A percentile compares a stretch with the other conserved stretches of the same genome.
These are phyloP conservation scores for Synchytrium microbalum DNA, from an alignment of 371 early-diverging fungal genomes.

Conservation along the genomic window DNA sequence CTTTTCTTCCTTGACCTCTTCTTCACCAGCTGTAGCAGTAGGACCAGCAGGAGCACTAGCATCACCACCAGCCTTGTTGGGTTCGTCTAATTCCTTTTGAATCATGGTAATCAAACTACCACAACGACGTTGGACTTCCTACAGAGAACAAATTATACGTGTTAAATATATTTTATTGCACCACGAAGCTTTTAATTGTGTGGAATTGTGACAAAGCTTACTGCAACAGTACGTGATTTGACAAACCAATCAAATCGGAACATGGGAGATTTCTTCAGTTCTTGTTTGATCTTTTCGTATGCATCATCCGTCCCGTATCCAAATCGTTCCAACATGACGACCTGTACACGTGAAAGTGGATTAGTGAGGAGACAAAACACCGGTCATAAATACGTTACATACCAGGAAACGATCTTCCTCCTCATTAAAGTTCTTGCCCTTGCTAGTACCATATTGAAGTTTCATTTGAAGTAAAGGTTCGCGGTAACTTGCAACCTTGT, in stretches of 20 bases:
- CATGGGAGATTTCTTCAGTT: constrained; percentile 70
- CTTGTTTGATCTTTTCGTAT: constrained; percentile 80
- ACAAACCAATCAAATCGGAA: constrained; percentile 98
- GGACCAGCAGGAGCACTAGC: no score
- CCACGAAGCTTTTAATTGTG: neutral
- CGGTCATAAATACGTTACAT: neutral
- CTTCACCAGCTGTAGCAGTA: neutral
- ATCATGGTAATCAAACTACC: constrained; percentile 26
- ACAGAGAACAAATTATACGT: neutral
- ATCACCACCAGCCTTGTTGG: neutral
- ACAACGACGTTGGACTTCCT: constrained; percentile 34
- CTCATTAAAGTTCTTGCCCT: constrained; percentile 87
- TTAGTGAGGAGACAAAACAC: neutral
- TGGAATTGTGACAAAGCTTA: constrained; percentile 4
- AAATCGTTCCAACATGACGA: constrained; percentile 79
- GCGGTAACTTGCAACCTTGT: constrained; percentile 61
- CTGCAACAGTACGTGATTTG: constrained; percentile 76
- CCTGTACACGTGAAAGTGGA: constrained; percentile 18
- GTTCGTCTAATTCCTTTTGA: neutral
- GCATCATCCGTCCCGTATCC: constrained; percentile 88
- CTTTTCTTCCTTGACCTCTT: neutral
- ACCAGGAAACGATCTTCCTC: constrained; percentile 93
- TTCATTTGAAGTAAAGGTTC: constrained; percentile 79
- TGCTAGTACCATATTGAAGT: constrained; percentile 70
- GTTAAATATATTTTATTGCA: neutral